Conservation (phyloP, 495 filamentous ascomycete genomes). For the Aspergillus olivimuriae region DNA sequence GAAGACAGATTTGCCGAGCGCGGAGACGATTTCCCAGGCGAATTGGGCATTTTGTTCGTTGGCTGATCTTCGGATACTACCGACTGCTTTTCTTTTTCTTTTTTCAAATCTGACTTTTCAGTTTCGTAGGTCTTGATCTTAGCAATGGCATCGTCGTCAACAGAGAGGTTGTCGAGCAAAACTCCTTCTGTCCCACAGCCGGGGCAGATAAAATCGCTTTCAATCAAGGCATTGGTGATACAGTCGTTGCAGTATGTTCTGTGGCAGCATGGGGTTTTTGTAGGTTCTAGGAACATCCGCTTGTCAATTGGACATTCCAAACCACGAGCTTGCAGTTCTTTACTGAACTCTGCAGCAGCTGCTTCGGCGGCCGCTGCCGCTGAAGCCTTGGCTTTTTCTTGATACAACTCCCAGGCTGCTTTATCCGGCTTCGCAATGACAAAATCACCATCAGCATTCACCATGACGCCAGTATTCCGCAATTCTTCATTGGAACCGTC, state of each 20-base stretch:
- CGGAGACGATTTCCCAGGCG: no score
- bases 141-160: constrained; percentile 67
- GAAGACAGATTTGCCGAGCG: no score
- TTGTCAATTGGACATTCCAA: constrained; percentile 93
- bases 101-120: constrained; percentile 55
- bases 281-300: constrained; percentile 92
- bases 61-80: constrained; percentile 17
- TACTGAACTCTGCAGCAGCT: constrained; percentile 63
- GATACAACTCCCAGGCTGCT: constrained; percentile 91
- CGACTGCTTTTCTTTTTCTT: constrained; percentile 56
- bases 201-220: constrained; percentile 95
- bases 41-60: constrained; percentile 25
- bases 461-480: constrained; percentile 86
- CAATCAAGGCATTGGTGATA: constrained; percentile 94
- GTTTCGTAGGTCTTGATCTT: constrained; percentile 77
- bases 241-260: constrained; percentile 98
- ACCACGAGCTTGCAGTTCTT: constrained; percentile 76
- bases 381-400: constrained; percentile 81
- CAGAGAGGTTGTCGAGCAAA: constrained; percentile 81
- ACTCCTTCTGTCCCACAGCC: constrained; percentile 84
- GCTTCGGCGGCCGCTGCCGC: constrained; percentile 69
- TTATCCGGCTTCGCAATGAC: constrained; percentile 93
- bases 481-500: constrained; percentile 69
- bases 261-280: constrained; percentile 95
- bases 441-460: constrained; percentile 94